Base-by-base conservation (phyloP, 176 grass and related monocot species). In the Tillandsia fasciculata region DNA sequence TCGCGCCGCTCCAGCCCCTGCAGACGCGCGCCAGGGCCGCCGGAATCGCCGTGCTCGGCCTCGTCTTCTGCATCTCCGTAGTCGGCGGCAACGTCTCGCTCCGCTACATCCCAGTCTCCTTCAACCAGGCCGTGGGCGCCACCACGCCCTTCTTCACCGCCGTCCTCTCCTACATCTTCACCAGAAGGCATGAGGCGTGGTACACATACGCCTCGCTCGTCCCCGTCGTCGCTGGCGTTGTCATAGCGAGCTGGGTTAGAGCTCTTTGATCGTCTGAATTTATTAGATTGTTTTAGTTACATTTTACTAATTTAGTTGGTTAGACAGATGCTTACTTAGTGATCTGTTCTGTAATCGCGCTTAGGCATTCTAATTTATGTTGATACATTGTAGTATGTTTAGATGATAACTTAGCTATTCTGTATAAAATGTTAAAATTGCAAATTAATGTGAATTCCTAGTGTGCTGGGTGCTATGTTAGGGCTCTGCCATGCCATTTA, bases 81-180 rank as follows among this genome's bases (percentile, higher is more conserved):
- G 89, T 91, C 53, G 84, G 85, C 3, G 89, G 89, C 11, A 91
- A 91, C 83, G 76, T 91, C 28, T 91, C 89, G 22, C 79, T 91
- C 1, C 85, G 89, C 0, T 91, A 84, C 80, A 79, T 91, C 20
- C 89, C 89, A 0, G 89, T 91, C 3, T 87, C 85, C 61, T 91
- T 91, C 83, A 91, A 91, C 79, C 89, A 91, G 82, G 89, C 89
- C 4, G 85, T 88, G 71, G 89, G 89, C 17, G 89, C 89, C 51
- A 91, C 85, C 72, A 88, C 89, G 14, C 89, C 89, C 51, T 91
- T 91, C 74, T 91, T 91, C 79, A 91, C 89, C 56, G 89, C 89
- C 56, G 79, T 88, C 0, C 88, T 91, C 80, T 85, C 85, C 1
- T 88, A 85, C 74, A 26, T 84, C 74, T 85, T 91, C 53, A 88